These are phyloP conservation scores for Domatiomyces globalis DNA, from an alignment of 2,329 filamentous ascomycete species.

Conservation along the genomic window DNA sequence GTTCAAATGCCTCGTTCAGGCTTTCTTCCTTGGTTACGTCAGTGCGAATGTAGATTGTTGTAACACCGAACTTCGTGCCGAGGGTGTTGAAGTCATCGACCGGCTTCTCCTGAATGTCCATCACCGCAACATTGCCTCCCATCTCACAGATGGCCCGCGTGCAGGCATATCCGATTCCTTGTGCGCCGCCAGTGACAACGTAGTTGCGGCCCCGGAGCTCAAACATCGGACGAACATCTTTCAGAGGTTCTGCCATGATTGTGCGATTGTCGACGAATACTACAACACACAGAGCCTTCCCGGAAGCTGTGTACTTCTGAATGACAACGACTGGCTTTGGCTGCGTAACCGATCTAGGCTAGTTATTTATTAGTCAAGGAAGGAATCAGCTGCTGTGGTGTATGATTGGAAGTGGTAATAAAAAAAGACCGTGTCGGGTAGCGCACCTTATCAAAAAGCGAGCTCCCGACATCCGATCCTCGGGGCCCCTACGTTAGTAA, in stretches of 20 bases:
- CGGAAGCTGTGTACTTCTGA: too few relatives aligned
- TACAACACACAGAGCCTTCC: too few relatives aligned
- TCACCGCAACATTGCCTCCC: constrained; percentile 28
- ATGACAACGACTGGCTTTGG: too few relatives aligned
- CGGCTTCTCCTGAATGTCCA: constrained; percentile 20
- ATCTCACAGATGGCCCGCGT: constrained; percentile 28
- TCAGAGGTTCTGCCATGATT: constrained; percentile 1
- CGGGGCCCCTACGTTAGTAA: too few relatives aligned
- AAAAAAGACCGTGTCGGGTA: neutral
- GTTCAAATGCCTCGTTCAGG: constrained; percentile 29
- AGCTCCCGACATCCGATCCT: neutral
- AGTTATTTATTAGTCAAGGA: too few relatives aligned
- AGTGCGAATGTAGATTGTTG: constrained; percentile 34
- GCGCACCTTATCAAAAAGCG: neutral
- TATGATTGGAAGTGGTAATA: too few relatives aligned
- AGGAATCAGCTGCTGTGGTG: neutral
- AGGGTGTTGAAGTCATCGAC: constrained; percentile 24
- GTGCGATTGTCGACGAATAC: neutral
- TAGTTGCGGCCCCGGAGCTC: constrained; percentile 25
- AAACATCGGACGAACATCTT: constrained; percentile 16
- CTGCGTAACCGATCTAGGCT: too few relatives aligned
- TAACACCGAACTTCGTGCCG: constrained; percentile 28
- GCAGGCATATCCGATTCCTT: constrained; percentile 29
- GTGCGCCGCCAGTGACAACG: constrained; percentile 28
- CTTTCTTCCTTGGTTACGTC: constrained; percentile 33